Base-by-base conservation (phyloP, 306 rosid genomes). In the Amphicarpaea edgeworthii region DNA sequence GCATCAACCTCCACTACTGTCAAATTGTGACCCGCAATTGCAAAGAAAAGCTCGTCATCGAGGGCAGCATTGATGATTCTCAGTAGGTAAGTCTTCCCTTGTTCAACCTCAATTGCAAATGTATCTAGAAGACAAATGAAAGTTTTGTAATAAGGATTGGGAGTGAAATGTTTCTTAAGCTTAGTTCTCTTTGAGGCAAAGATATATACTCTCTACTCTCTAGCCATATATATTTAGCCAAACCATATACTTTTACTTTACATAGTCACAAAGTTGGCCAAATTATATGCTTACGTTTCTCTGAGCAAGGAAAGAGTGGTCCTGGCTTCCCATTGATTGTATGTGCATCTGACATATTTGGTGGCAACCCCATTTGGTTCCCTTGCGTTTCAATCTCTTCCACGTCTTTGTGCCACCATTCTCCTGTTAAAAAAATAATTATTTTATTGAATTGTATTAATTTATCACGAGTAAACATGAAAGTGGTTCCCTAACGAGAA, bases 1-100 rank as follows among this genome's bases (percentile, higher is more conserved):
- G 98, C 98, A 46, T 93, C 98, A 70, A 93, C 98, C 73, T 93
- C 98, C 58, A 93, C 96, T 8, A 93, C 98, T 37, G 93, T 93
- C 86, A 93, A 5, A 77, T 32, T 89, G 82, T 93, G 98, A 16
- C 91, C 89, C 0, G 93, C 91, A 12, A 90, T 80, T 65, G 85
- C 92, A 8, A 90, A 90, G 88, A 90, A 93, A 64, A 93, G 93
- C 73, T 90, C 96, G 1, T 93, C 98, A 4, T 79, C 58, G 8
- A 81, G 81, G 17, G 85, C 85, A 21, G 85, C 70, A 24, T 82
- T 82, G 82, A 82, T 71, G 71, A 93, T 88, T 88, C 98, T 83
- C 40, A 93, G 78, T 1, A 93, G 91, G 75, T 90, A 93, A 0
- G 87, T 86, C 78, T 90, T 93, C 11, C 96, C 94, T 7, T 81